Base-by-base conservation (phyloP, 108 stramenopile genomes). In the Halocafeteria seosinensis region DNA sequence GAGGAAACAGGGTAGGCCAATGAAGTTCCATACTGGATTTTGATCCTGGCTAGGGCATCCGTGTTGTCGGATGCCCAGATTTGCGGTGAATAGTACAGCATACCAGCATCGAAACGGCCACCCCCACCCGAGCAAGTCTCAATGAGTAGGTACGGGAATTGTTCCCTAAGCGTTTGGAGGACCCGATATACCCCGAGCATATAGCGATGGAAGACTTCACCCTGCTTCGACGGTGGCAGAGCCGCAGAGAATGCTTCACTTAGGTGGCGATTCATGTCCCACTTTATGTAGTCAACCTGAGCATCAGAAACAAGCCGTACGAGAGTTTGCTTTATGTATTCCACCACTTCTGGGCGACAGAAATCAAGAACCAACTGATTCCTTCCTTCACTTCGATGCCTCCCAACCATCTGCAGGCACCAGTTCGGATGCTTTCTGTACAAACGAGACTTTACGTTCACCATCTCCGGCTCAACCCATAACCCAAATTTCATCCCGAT, bases 381-480 rank as follows among this genome's bases (percentile, higher is more conserved):
- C 21, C 65, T 17, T 21, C 65, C 65, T 24, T 55, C 32, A 24
- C 34, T 13, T n/a, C 38, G 8, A 9, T 31, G 65, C 55, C 65
- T 33, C 23, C 65, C 65, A 6, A 27, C 27, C 13, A 66, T 59
- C 52, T 66, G 65, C 42, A 66, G 55, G 13, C 13, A 52, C 65
- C 65, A 66, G 28, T 66, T 59, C 8, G 38, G 36, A 36, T 66
- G 65, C 5, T 8, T 23, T 36, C n/a, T 6, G 28, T 50, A 55
- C n/a, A 66, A 34, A 17, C 21, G 35, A 34, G 35, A n/a, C 27
- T 3, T 11, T 26, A 34, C 47, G 47, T 64, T 51, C 23, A 66
- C 53, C 65, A 66, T 66, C 28, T 66, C 65, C 9, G 65, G 65
- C 55, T 66, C 65, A 6, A 66, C 30, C 65, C 65, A 66, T 17